Conservation (phyloP, 208 protist species). For the Leptomonas seymouri region DNA sequence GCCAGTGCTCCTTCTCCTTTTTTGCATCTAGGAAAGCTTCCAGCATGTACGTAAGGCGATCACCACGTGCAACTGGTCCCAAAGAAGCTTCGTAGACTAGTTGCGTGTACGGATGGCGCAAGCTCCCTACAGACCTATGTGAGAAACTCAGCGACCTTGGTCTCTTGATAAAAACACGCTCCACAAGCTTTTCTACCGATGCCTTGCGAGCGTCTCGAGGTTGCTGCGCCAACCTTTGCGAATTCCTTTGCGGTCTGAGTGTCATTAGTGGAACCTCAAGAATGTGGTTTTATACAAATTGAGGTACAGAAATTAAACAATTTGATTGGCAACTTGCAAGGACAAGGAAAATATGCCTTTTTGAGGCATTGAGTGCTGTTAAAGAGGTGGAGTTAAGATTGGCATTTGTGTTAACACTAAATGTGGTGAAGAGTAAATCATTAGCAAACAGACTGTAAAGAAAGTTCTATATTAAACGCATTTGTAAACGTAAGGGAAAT, state of each 20-base stretch:
- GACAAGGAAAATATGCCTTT: too few relatives aligned
- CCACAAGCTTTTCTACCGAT: constrained; percentile 54
- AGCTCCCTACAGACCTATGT: constrained; percentile 58
- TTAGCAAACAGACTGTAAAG: background rate
- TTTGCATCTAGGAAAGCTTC: constrained; percentile 54
- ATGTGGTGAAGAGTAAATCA: too few relatives aligned
- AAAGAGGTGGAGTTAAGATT: too few relatives aligned
- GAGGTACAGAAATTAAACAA: too few relatives aligned
- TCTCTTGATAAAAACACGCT: constrained; percentile 65
- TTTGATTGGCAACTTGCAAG: too few relatives aligned
- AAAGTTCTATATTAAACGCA: too few relatives aligned
- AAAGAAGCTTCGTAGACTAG: constrained; percentile 45
- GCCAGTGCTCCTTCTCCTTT: constrained; percentile 58
- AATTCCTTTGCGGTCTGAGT: background rate
- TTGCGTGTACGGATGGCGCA: constrained; percentile 72
- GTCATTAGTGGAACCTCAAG: background rate
- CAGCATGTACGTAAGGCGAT: constrained; percentile 46
- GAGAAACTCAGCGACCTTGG: constrained; percentile 72
- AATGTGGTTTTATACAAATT: too few relatives aligned
- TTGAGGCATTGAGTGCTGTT: too few relatives aligned
- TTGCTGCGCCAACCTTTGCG: background rate
- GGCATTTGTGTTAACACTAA: too few relatives aligned
- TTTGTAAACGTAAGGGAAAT: too few relatives aligned
- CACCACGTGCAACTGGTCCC: constrained; percentile 12
- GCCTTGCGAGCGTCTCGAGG: constrained; percentile 27